A percentile compares a stretch with the other conserved stretches of the same genome.
Evolutionary conservation across 139 green algal species (phyloP).

Genomic region (Coelastrella sp.): DNA sequence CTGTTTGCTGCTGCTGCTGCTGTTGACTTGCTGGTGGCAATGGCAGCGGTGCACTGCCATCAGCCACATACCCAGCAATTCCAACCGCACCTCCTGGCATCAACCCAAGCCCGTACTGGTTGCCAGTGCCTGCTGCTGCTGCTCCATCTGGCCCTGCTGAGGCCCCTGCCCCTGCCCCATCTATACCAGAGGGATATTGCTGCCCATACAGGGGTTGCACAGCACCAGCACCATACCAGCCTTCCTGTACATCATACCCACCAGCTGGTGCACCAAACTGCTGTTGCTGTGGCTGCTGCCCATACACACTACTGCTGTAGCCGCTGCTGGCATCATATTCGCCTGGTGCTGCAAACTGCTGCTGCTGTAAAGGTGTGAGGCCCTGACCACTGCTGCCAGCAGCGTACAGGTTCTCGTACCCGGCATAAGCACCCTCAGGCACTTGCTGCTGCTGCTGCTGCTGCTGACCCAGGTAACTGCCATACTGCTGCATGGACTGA

Average conservation of each 20-base stretch:
- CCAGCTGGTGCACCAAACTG: not conserved
- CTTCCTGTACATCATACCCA: not conserved
- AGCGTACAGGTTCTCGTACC: not conserved
- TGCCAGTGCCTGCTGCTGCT: slow-evolving; percentile 9
- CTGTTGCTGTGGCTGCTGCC: not conserved
- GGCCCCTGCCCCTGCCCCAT: not conserved
- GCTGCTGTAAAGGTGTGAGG: slow-evolving; percentile 14
- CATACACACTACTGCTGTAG: not conserved
- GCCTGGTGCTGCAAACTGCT: not conserved
- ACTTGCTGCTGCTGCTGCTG: slow-evolving; percentile 27
- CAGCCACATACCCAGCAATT: not conserved
- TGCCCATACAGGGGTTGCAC: not conserved
- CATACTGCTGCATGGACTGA: slow-evolving; percentile 10
- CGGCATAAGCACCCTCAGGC: not conserved
- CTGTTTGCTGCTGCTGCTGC: not conserved
- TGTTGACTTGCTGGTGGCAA: not conserved
- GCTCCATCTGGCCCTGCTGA: not conserved
- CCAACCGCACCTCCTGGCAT: not conserved
- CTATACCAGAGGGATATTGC: not conserved
- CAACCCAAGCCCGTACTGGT: not conserved
- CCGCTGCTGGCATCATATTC: not conserved
- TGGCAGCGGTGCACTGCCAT: not conserved
- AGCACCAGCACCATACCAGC: slow-evolving; percentile 3
- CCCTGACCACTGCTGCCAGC: slow-evolving; percentile 5
- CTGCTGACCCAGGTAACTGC: not conserved